Base-by-base conservation (phyloP, 805 yeast genomes). In the Saccharomycopsis fermentans region DNA sequence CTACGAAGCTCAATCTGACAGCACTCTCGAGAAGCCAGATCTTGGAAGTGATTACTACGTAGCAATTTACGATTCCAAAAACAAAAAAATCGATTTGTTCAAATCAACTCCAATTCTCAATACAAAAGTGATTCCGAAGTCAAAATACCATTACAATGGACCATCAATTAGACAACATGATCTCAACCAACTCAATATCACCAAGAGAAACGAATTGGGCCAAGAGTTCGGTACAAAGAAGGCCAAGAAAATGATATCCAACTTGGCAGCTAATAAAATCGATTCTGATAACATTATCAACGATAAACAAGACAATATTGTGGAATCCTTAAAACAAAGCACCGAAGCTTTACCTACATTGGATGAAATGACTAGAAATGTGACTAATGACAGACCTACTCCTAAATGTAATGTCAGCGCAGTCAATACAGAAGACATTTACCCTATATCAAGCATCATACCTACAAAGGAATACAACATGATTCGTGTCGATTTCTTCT, bases 201-300 rank as follows among this genome's bases (percentile, higher is more conserved):
- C 77, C 17, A 89, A 88, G 72, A 81, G 97, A 70, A 87, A 81
- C 58, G 86, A 89, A 1, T 78, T 94, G 68, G 99, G 99, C 68
- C 92, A 90, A 72, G 95, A 94, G 2, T 94, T 94, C 66, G 99
- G 99, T 78, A 92, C 99, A 59, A 91, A 88, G 74, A 91, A 84
- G 74, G 97, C 97, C 62, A 92, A 90, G 75, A 86, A 89, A 65
- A 96, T 96, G 37, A 87, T 94, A 67, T 74, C 81, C 55, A 92
- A 86, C 69, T 72, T 83, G 66, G 94, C 85, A 67, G 82, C 86
- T 70, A 94, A 94, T 73, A 79, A 87, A 66, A 84, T 94, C 67
- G 97, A 94, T 69, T 80, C 96, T 1, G 95, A 82, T 56, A 81
- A 83, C 70, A 79, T 94, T 64, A 86, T 80, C 58, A 86, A 79